Evolutionary conservation across 805 yeast species (phyloP).

Genomic region (Cyberlindnera euphorbiae): DNA sequence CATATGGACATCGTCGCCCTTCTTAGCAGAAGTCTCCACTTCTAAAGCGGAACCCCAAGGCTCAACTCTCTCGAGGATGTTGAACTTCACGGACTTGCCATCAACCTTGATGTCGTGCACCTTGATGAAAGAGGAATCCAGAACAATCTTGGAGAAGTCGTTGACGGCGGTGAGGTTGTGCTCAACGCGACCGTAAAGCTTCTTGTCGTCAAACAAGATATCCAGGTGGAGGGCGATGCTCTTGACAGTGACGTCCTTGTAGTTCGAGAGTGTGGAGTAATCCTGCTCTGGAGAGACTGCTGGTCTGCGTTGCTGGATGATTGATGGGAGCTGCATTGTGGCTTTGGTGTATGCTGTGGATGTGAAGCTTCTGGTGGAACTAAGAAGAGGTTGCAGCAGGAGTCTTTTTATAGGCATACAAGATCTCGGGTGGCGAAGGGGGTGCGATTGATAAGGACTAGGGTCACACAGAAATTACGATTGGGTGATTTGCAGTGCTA

Average conservation of each 20-base stretch:
- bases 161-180: slow-evolving; percentile 36
- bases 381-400: not conserved
- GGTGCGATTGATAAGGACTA: no score
- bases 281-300: slow-evolving; percentile 48
- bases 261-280: slow-evolving; percentile 77
- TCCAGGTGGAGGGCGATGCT: slow-evolving; percentile 49
- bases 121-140: slow-evolving; percentile 66
- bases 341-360: not conserved
- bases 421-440: not conserved
- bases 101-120: slow-evolving; percentile 43
- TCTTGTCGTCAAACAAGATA: slow-evolving; percentile 50
- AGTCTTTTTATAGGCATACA: no score
- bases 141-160: slow-evolving; percentile 35
- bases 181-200: slow-evolving; percentile 50
- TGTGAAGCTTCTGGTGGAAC: not conserved
- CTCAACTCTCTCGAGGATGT: slow-evolving; percentile 38
- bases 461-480: no score
- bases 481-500: no score
- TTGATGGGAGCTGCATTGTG: slow-evolving; percentile 22
- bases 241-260: slow-evolving; percentile 44
- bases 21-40: slow-evolving; percentile 13
- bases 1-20: slow-evolving; percentile 24
- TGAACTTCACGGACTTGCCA: slow-evolving; percentile 27
- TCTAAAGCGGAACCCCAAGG: slow-evolving; percentile 58
- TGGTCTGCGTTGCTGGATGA: slow-evolving; percentile 29